phyloP scores from a whole-genome alignment of 2,329 filamentous ascomycete genomes.

The Gremmenia infestans region DNA sequence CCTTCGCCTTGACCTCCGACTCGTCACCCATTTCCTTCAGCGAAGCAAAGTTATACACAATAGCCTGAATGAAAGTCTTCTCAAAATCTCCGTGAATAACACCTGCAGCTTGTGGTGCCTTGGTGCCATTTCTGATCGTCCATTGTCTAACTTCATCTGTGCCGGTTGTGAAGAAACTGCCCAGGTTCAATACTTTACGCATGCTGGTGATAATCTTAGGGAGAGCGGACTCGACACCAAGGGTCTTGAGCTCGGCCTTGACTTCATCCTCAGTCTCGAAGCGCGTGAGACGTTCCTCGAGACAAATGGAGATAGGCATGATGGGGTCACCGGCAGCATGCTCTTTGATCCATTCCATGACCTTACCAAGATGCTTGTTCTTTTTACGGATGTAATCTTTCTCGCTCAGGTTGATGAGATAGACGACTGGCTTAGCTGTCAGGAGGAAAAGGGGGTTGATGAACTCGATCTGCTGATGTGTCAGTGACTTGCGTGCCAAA shows the following conservation, averaged over 20 bases:
- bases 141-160: constrained; percentile 96
- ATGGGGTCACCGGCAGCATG: constrained; percentile 83
- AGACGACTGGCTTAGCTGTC: constrained; percentile 94
- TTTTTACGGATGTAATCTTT: constrained; percentile 97
- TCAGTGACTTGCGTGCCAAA: constrained; percentile 19
- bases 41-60: constrained; percentile 83
- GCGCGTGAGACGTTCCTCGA: constrained; percentile 84
- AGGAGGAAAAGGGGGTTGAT: constrained; percentile 97
- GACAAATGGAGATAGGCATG: constrained; percentile 86
- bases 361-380: constrained; percentile 96
- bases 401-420: constrained; percentile 94
- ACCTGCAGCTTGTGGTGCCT: constrained; percentile 95
- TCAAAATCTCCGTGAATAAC: constrained; percentile 98
- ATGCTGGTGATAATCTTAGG: constrained; percentile 91
- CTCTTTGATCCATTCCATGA: constrained; percentile 93
- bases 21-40: constrained; percentile 89
- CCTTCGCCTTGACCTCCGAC: constrained; percentile 81
- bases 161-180: constrained; percentile 96
- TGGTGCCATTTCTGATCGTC: constrained; percentile 93
- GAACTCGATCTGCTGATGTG: constrained; percentile 69
- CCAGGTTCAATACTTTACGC: constrained; percentile 84
- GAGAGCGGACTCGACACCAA: constrained; percentile 81
- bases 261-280: constrained; percentile 74
- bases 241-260: constrained; percentile 79
- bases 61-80: constrained; percentile 97